These are phyloP conservation scores for Diaporthe sp. DNA, from an alignment of 2,329 filamentous ascomycete species.

Conservation along the genomic window DNA sequence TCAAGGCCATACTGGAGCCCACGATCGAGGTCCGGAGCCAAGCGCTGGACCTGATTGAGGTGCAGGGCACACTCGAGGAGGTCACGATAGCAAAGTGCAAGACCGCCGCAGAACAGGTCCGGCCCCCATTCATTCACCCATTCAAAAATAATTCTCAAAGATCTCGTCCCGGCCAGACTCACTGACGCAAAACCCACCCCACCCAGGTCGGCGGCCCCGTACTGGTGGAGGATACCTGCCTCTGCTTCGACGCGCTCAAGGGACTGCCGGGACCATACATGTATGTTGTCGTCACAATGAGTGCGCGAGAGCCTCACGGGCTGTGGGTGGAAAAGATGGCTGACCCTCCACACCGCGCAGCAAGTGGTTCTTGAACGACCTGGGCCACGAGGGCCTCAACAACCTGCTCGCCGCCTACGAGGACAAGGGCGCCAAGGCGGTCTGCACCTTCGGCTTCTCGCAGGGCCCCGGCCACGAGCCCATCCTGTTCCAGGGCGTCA, in stretches of 20 bases:
- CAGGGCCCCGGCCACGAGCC: conserved; percentile 86
- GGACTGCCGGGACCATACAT: conserved; percentile 97
- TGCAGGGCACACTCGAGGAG: conserved; percentile 93
- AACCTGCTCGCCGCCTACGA: conserved; percentile 89
- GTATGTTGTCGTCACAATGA: conserved; percentile 59
- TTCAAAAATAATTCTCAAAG: neutral
- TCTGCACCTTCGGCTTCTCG: conserved; percentile 96
- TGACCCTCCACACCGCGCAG: conserved; percentile 57
- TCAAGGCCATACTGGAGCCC: conserved; percentile 84
- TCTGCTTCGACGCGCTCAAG: conserved; percentile 91
- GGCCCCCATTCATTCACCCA: too few relatives aligned
- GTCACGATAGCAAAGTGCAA: conserved; percentile 90
- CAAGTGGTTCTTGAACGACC: conserved; percentile 90
- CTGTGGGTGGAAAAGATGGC: neutral
- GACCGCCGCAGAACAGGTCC: conserved; percentile 81
- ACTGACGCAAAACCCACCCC: conserved; percentile 10
- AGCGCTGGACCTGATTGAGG: conserved; percentile 84
- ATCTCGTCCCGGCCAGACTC: neutral
- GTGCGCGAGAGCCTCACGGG: neutral
- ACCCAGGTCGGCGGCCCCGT: conserved; percentile 84
- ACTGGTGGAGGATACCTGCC: conserved; percentile 93
- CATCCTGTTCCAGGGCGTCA: conserved; percentile 91
- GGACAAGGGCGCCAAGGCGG: conserved; percentile 91
- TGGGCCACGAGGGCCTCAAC: conserved; percentile 89
- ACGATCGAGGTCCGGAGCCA: conserved; percentile 81